Base-by-base conservation (phyloP, 805 yeast species). In the Crinitomyces ghanaensis region DNA sequence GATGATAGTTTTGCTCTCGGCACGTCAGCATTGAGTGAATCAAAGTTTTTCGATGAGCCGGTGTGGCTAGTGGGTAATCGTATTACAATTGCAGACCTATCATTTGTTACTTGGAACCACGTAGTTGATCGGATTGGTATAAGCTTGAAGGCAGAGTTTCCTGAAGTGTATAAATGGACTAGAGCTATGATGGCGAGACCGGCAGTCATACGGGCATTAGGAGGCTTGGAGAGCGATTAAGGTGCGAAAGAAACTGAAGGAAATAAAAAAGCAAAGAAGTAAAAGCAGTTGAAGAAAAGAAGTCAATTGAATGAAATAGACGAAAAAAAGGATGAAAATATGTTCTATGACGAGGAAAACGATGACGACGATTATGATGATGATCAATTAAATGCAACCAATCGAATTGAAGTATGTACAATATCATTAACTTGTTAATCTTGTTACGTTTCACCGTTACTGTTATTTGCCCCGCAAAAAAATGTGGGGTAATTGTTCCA, bases 101-200 rank as follows among this genome's bases (percentile, higher is more conserved):
- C 88, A 15, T 86, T 86, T 60, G 94, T 86, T 19, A 93, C 97
- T 11, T 86, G 97, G 97, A 86, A 86, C 56, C 86, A 85, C 50
- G 95, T 86, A 12, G 93, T 86, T 34, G 94, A 82, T 54, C 67
- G 94, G 49, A 80, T 86, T 35, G 96, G 95, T 5, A 83, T 86
- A 41, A 82, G 81, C 49, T 70, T 86, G 48, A 78, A 79, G 54
- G 68, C 72, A 19, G 96, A 86, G 54, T 42, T 47, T 34, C 95
- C 94, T 2, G 96, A 86, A 60, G 95, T 85, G 30, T 85, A 82
- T 63, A 83, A 83, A 56, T 86, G 95, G 96, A 86, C 95, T 7
- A 78, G 80, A 53, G 77, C 76, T 49, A 83, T 86, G 94, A 81
- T 86, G 94, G 73, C 88, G 57, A 72, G 96, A 51, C 93, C 94